These are phyloP conservation scores for Penicillium nucicola DNA, from an alignment of 495 filamentous ascomycete genomes.

Conservation along the genomic window DNA sequence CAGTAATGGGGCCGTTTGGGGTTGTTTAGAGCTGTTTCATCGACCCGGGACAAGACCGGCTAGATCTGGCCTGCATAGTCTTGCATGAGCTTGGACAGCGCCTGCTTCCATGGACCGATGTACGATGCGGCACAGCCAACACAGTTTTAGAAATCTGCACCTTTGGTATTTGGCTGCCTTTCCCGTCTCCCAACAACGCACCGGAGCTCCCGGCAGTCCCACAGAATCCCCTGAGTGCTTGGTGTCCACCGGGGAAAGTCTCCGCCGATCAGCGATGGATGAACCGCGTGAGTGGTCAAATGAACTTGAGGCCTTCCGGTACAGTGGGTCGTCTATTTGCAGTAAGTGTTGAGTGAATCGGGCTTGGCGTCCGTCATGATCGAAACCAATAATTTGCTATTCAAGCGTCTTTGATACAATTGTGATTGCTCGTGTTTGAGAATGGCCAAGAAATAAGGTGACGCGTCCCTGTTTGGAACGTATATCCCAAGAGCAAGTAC, in stretches of 20 bases:
- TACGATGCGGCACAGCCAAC: constrained; percentile 5
- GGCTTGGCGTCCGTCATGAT: background rate
- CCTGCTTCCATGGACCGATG: background rate
- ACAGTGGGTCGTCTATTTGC: background rate
- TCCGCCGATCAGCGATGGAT: constrained; percentile 9
- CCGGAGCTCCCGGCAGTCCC: constrained; percentile 6
- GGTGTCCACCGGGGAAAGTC: constrained; percentile 3
- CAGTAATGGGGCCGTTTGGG: constrained; percentile 2
- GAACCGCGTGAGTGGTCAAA: background rate
- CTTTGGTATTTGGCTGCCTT: constrained; percentile 10
- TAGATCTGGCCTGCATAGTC: constrained; percentile 4
- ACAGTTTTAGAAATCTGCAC: constrained; percentile 5
- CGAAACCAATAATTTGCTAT: background rate
- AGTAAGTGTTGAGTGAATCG: background rate
- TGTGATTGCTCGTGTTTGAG: background rate
- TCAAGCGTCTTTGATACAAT: background rate
- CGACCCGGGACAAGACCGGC: background rate
- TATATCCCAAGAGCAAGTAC: background rate
- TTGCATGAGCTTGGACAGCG: background rate
- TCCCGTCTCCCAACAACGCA: background rate
- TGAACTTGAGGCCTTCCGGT: background rate
- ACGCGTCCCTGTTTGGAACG: background rate
- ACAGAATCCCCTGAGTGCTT: constrained; percentile 1
- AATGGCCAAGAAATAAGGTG: background rate
- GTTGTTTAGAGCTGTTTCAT: background rate